Base-by-base conservation (phyloP, 352 stramenopile species). In the Bremia lactucae region DNA sequence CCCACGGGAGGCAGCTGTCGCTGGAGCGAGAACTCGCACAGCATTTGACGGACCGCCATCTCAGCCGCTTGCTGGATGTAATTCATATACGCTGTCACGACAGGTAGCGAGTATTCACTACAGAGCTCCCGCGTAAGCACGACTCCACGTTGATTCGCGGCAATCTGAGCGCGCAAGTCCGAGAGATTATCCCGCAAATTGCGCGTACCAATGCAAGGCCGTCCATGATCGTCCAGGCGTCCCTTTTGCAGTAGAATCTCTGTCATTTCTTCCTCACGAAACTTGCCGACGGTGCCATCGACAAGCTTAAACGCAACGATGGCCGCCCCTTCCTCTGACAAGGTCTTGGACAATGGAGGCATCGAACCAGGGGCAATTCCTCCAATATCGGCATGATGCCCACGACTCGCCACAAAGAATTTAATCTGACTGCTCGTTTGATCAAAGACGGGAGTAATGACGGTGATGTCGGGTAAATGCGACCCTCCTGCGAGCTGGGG, bases 221-320 rank as follows among this genome's bases (percentile, higher is more conserved):
- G 87, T 4, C 84, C 87, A 13, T 70, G 59, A 31, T 95, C 66
- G 39, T 91, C 73, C 10, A 80, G 22, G 37, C 94, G 68, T 6
- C 72, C 89, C 34, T 96, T 96, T 31, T 95, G 80, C 35, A 85
- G 58, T 7, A 99, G 67, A 50, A 99, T 96, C 23, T 97, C 87
- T 0, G 88, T 93, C 46, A 99, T 98, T 11, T 94, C 95, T 36
- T 93, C 65, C 60, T 99, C 95, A 40, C 97, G 77, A 64, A 99
- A 99, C n/a, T 85, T 64, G 4, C 94, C 95, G 34, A 87, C 60
- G 16, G 85, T 83, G 10, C 79, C 78, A n/a, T 90, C 73, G 4
- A 99, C 95, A 6, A 99, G 69, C 60, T 99, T 99, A 71, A 98
- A 99, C 0, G 96, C 95, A 24, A 99, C 80, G 61, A 99, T 99